Base-by-base conservation (phyloP, 2,329 filamentous ascomycete species). In the Neocucurbitaria cava region DNA sequence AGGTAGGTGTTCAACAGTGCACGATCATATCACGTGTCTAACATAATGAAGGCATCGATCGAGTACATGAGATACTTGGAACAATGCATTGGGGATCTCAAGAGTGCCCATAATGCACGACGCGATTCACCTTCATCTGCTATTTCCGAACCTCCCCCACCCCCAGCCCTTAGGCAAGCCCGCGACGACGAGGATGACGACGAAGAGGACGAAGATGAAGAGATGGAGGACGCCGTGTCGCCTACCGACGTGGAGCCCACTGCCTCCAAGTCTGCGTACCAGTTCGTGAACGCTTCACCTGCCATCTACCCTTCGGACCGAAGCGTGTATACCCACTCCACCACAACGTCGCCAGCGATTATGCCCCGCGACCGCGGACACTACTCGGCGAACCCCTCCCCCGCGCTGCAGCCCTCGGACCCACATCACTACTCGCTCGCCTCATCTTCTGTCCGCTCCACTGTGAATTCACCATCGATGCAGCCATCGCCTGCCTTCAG, bases 21-120 rank as follows among this genome's bases (percentile, higher is more conserved):
- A 3, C 0, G 3, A 10, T 21, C 13, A 23, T 28, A 5, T 46
- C 21, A 5, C 15, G 8, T 21, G n/a, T 35, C 51, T 58, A 49
- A 58, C 28, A 49, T 4, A 15, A 28, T 8, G 23, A 61, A 96
- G 92, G 94, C 94, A 5, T 95, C 92, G 42, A 98, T 98, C 56
- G 95, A 98, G 67, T 98, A 99, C 68, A 87, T 98, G 60, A 89
- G 91, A 56, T 99, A 99, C 72, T 85, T 99, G 13, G 91, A 98
- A 73, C 89, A 92, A 71, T 98, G 94, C 68, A 87, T 97, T 33
- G 76, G 83, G 28, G 90, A 94, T 68, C 82, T 98, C 50, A 92
- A 96, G 74, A 57, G 58, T 17, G 72, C 71, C 8, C 68, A 69
- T 49, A 62, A 66, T 13, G 60, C 69, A 31, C 70, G 62, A 20